These are phyloP conservation scores for Fusarium albosuccineum DNA, from an alignment of 2,329 filamentous ascomycete genomes.

Conservation along the genomic window DNA sequence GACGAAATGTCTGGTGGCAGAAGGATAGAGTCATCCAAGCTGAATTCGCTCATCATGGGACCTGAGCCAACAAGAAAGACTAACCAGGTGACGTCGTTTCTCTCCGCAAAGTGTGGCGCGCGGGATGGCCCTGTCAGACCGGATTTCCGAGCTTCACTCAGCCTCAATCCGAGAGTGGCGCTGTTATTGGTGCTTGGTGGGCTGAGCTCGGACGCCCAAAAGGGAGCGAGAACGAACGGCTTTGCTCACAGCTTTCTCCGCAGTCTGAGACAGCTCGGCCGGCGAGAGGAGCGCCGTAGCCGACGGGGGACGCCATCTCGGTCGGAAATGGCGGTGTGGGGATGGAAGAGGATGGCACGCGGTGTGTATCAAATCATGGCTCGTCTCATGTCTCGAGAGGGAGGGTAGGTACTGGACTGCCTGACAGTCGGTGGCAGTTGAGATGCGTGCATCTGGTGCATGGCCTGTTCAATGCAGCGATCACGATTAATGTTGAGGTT, in stretches of 20 bases:
- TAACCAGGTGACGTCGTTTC: constrained; percentile 17
- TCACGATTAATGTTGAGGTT: constrained; percentile 25
- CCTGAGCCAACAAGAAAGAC: not conserved
- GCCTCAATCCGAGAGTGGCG: constrained; percentile 33
- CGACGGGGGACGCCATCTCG: constrained; percentile 32
- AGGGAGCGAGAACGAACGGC: not conserved
- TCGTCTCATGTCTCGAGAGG: constrained; percentile 38
- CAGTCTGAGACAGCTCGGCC: constrained; percentile 38
- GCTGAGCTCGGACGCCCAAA: constrained; percentile 28
- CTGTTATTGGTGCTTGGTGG: not conserved
- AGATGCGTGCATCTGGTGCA: constrained; percentile 21
- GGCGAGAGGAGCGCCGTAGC: constrained; percentile 35
- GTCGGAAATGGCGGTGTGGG: constrained; percentile 43
- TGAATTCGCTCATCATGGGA: not conserved
- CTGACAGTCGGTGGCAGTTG: not conserved
- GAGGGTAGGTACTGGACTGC: constrained; percentile 10
- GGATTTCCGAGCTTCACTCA: constrained; percentile 8
- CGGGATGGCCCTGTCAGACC: constrained; percentile 17
- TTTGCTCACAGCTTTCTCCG: constrained; percentile 35
- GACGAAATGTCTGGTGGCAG: not conserved
- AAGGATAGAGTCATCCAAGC: not conserved
- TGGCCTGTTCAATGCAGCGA: constrained; percentile 15
- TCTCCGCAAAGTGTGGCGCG: constrained; percentile 30
- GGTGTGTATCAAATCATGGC: constrained; percentile 32
- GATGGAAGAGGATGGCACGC: constrained; percentile 31